Evolutionary conservation across 192 early-diverging fungal species (phyloP).

Genomic region (Tieghemiomyces parasiticus): DNA sequence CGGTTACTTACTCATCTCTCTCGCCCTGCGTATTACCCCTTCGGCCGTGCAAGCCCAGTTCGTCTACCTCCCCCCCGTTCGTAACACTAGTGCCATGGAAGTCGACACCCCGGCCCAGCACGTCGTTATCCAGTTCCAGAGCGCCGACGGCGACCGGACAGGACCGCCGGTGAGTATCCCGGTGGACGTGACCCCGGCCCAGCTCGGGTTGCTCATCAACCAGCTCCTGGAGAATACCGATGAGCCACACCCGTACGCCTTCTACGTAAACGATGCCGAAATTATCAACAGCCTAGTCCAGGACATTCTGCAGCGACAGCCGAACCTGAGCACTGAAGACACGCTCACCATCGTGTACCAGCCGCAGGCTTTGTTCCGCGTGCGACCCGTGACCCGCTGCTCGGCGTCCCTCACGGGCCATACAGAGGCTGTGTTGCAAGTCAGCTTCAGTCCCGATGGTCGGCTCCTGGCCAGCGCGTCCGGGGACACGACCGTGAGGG

Average conservation of each 20-base stretch:
- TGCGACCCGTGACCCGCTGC: constrained; percentile 86
- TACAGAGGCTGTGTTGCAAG: constrained; percentile 83
- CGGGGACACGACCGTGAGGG: constrained; percentile 82
- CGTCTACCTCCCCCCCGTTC: neutral
- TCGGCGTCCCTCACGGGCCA: constrained; percentile 76
- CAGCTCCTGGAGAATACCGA: constrained; percentile 55
- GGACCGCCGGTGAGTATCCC: constrained; percentile 86
- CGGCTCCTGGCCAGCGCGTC: constrained; percentile 86
- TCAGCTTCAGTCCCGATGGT: constrained; percentile 83
- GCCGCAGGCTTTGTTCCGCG: constrained; percentile 92
- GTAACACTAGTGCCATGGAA: neutral
- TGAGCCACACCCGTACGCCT: constrained; percentile 86
- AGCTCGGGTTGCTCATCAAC: constrained; percentile 79
- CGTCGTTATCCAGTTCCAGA: constrained; percentile 71
- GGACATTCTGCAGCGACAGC: constrained; percentile 64
- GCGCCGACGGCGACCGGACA: constrained; percentile 53
- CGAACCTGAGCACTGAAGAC: constrained; percentile 77
- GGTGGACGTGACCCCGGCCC: constrained; percentile 64
- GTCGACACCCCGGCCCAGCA: constrained; percentile 1
- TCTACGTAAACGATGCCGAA: constrained; percentile 77
- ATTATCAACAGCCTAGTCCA: constrained; percentile 53
- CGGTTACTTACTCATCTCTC: too few species aligned
- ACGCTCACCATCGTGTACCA: constrained; percentile 81
- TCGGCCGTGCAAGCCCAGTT: too few species aligned
- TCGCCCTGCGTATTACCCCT: too few species aligned